These are phyloP conservation scores for Leishmania tropica DNA, from an alignment of 208 protist species.

Conservation along the genomic window DNA sequence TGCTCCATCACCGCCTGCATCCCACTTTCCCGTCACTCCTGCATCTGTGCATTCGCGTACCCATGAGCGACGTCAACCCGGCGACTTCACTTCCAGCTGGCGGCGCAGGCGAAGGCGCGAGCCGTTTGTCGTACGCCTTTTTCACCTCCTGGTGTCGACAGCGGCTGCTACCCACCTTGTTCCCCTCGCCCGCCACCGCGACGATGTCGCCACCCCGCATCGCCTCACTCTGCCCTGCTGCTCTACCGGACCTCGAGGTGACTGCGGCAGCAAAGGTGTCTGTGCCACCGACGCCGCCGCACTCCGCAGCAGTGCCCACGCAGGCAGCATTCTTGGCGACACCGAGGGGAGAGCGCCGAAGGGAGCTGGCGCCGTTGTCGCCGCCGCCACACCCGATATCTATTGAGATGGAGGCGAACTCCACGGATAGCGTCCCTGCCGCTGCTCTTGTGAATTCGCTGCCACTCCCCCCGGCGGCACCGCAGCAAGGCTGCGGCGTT, in stretches of 20 bases:
- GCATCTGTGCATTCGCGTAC: not conserved
- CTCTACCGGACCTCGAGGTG: not conserved
- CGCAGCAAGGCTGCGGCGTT: not conserved
- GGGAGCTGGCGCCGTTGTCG: not conserved
- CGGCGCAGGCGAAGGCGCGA: not conserved
- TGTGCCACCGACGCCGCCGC: not conserved
- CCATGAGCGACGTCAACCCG: not conserved
- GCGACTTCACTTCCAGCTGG: not conserved
- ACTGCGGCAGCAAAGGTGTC: not conserved
- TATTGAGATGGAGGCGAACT: not conserved
- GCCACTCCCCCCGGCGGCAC: not conserved
- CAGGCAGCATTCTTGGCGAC: not conserved
- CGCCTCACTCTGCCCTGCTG: not conserved
- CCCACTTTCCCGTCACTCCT: not conserved
- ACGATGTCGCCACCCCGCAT: not conserved
- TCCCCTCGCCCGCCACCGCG: constrained; percentile 1
- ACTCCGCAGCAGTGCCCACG: not conserved
- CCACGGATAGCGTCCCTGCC: not conserved
- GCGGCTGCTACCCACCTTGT: constrained; percentile 9
- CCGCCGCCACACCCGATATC: not conserved
- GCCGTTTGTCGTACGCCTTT: constrained; percentile 3
- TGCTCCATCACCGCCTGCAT: not conserved
- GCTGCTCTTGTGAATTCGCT: not conserved
- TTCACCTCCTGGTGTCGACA: constrained; percentile 10
- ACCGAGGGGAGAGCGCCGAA: not conserved